Percentiles rank a stretch among this genome's conserved stretches.
phyloP scores from a whole-genome alignment of 306 rosid species.

The Cucurbita ficifolia region DNA sequence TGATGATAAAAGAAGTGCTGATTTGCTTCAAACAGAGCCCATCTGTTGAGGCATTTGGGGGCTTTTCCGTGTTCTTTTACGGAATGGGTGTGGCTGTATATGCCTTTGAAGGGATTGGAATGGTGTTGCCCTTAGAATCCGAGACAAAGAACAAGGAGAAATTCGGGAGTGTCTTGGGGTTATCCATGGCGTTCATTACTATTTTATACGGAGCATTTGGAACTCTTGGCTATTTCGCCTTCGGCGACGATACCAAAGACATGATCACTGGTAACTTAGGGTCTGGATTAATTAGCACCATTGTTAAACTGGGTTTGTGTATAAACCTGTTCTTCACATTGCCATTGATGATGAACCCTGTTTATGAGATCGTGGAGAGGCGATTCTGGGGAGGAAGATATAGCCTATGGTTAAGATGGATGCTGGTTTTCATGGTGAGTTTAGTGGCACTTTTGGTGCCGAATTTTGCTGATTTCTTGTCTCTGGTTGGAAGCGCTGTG shows the following conservation, averaged over 20 bases:
- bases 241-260: conserved; percentile 30
- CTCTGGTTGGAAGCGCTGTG: conserved; percentile 37
- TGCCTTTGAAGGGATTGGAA: conserved; percentile 39
- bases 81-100: conserved; percentile 39
- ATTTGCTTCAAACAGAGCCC: conserved; percentile 7
- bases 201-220: conserved; percentile 30
- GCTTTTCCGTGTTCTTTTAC: conserved; percentile 28
- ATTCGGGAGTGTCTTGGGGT: conserved; percentile 26
- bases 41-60: conserved; percentile 21
- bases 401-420: conserved; percentile 34
- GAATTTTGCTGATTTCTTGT: conserved; percentile 42
- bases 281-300: conserved; percentile 18
- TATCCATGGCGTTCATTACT: conserved; percentile 28
- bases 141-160: conserved; percentile 31
- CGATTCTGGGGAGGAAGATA: conserved; percentile 29
- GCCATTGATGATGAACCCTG: conserved; percentile 54
- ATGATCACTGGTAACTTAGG: conserved; percentile 34
- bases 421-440: conserved; percentile 26
- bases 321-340: conserved; percentile 39
- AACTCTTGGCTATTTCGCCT: conserved; percentile 39
- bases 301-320: conserved; percentile 34
- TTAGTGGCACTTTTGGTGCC: conserved; percentile 37
- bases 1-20: conserved; percentile 21
- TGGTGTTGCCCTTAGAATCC: conserved; percentile 42
- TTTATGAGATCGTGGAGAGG: conserved; percentile 39